phyloP scores from a whole-genome alignment of 352 stramenopile species.

The Pythium pyrilobum region DNA sequence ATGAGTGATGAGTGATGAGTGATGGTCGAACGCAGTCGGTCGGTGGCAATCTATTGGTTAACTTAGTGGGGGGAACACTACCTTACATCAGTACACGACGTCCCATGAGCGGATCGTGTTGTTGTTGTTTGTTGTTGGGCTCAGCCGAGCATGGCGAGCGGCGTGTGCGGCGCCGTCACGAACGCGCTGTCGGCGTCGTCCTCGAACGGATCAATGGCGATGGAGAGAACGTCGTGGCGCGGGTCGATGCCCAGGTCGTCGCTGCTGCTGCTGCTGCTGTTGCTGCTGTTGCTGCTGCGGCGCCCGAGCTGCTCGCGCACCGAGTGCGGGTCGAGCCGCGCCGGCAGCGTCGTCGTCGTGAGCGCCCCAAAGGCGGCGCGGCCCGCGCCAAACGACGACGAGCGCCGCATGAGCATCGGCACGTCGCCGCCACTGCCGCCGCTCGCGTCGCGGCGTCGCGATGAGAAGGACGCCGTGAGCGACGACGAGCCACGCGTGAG shows the following conservation, averaged over 20 bases:
- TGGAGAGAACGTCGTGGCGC: constrained; percentile 17
- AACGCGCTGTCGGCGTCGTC: constrained; percentile 4
- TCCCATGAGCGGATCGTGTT: too few relatives aligned
- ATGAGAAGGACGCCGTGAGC: background rate
- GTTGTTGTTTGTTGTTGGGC: background rate
- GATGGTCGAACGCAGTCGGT: too few relatives aligned
- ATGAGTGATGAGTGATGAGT: too few relatives aligned
- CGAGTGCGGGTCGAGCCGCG: constrained; percentile 11
- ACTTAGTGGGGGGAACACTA: background rate
- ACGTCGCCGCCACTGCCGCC: background rate
- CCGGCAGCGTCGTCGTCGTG: constrained; percentile 4
- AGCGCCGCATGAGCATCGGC: background rate
- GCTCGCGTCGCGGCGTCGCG: background rate
- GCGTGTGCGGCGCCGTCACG: constrained; percentile 1
- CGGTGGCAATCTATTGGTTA: background rate
- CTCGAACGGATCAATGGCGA: constrained; percentile 22
- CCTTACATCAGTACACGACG: too few relatives aligned
- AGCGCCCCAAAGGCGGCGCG: constrained; percentile 1
- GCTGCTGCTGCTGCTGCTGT: constrained; percentile 8
- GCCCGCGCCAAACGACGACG: constrained; percentile 5
- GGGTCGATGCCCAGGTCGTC: background rate
- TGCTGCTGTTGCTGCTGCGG: constrained; percentile 9
- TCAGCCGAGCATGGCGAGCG: constrained; percentile 15
- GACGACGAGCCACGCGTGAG: constrained; percentile 4
- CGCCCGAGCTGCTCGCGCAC: constrained; percentile 13